These are phyloP conservation scores for Tetrapisispora fleetii DNA, from an alignment of 805 yeast genomes.

Conservation along the genomic window DNA sequence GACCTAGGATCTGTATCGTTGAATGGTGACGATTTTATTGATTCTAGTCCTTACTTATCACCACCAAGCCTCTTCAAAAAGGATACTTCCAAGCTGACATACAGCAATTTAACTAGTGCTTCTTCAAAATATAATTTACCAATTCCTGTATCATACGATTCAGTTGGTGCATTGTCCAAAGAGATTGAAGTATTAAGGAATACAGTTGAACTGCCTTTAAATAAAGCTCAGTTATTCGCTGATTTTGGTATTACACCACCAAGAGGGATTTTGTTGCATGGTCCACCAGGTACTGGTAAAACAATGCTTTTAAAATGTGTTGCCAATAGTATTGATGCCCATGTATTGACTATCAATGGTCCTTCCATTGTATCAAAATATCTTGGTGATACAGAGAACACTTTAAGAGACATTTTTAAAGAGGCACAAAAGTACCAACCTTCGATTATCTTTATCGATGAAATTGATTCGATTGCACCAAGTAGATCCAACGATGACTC, in stretches of 20 bases:
- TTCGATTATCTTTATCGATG: constrained; percentile 80
- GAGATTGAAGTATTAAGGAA: constrained; percentile 54
- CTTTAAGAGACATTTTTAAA: constrained; percentile 67
- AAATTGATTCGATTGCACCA: constrained; percentile 87
- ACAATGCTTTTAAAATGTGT: constrained; percentile 78
- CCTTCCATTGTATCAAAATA: constrained; percentile 89
- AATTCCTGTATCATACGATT: constrained; percentile 35
- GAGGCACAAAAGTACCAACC: constrained; percentile 88
- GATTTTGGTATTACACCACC: constrained; percentile 90
- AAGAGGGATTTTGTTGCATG: constrained; percentile 84
- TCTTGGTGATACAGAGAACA: constrained; percentile 86
- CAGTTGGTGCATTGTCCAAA: constrained; percentile 68
- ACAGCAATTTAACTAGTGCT: constrained; percentile 19
- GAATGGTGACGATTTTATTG: constrained; percentile 3
- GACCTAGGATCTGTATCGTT: constrained; percentile 28
- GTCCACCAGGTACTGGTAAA: constrained; percentile 97
- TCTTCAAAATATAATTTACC: constrained; percentile 38
- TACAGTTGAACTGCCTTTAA: constrained; percentile 71
- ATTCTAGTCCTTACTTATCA: constrained; percentile 26
- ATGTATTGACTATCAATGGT: constrained; percentile 76
- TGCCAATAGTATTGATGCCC: constrained; percentile 71
- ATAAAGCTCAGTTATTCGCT: constrained; percentile 63
- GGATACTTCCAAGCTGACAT: constrained; percentile 24
- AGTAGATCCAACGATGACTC: constrained; percentile 72
- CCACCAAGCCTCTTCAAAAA: constrained; percentile 41